Evolutionary conservation across 148 eudicot genomes (phyloP).

Genomic region (Vaccinium darrowii): DNA sequence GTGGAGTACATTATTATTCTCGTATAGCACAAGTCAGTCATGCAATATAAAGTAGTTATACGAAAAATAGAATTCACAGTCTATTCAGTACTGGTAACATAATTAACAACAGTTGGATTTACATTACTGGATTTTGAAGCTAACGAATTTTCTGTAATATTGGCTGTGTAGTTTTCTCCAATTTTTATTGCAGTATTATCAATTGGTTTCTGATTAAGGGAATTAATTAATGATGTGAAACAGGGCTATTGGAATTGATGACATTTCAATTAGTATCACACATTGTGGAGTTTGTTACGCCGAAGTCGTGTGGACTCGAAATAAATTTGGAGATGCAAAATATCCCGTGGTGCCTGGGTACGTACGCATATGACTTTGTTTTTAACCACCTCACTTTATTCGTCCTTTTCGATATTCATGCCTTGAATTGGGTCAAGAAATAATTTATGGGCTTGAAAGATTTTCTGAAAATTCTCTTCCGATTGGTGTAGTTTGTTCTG

Average conservation of each 20-base stretch:
- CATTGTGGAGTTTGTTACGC: slow-evolving; percentile 93
- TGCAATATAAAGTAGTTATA: too few species aligned
- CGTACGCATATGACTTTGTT: not conserved
- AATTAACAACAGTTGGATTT: not conserved
- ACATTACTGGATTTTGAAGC: not conserved
- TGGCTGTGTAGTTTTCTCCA: too few species aligned
- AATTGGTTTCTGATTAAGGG: not conserved
- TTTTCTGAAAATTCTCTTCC: not conserved
- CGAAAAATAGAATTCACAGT: not conserved
- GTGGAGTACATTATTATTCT: too few species aligned
- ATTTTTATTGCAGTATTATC: not conserved
- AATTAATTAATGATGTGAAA: not conserved
- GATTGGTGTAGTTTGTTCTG: not conserved
- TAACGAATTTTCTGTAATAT: not conserved
- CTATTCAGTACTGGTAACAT: not conserved
- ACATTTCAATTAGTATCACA: slow-evolving; percentile 60
- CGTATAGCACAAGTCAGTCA: too few species aligned
- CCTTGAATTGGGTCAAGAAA: not conserved
- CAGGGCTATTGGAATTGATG: slow-evolving; percentile 70
- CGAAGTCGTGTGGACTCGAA: slow-evolving; percentile 75
- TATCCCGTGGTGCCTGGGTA: slow-evolving; percentile 95
- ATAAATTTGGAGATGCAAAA: slow-evolving; percentile 41
- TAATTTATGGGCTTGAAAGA: not conserved
- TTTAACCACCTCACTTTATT: not conserved
- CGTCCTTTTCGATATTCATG: not conserved